phyloP scores from a whole-genome alignment of 148 eudicot species.

The Rheum nobile region DNA sequence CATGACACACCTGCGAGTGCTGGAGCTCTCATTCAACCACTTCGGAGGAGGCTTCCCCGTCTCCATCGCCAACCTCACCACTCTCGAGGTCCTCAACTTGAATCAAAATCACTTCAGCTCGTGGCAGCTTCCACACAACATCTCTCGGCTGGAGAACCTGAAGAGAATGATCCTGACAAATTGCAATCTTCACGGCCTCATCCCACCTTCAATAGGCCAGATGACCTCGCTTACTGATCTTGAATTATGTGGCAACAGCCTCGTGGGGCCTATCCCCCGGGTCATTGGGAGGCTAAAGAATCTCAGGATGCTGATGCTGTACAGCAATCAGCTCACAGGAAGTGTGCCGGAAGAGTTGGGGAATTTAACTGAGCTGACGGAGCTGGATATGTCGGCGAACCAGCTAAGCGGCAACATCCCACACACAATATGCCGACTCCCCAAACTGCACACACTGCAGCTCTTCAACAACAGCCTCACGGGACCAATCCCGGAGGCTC shows the following conservation, averaged over 20 bases:
- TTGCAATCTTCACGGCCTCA: slow-evolving; percentile 38
- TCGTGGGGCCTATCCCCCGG: slow-evolving; percentile 43
- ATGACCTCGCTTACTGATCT: slow-evolving; percentile 75
- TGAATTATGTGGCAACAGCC: slow-evolving; percentile 53
- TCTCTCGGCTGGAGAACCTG: slow-evolving; percentile 31
- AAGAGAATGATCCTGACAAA: slow-evolving; percentile 38
- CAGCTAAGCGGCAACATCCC: slow-evolving; percentile 48
- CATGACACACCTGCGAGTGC: slow-evolving; percentile 32
- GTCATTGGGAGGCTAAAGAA: slow-evolving; percentile 52
- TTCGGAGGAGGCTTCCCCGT: slow-evolving; percentile 61
- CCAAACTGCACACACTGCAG: slow-evolving; percentile 51
- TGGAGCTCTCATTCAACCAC: slow-evolving; percentile 46
- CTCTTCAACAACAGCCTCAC: slow-evolving; percentile 72
- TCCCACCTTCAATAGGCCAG: slow-evolving; percentile 53
- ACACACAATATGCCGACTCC: slow-evolving; percentile 43
- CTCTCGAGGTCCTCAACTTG: slow-evolving; percentile 45
- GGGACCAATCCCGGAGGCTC: slow-evolving; percentile 42
- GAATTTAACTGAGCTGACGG: slow-evolving; percentile 52
- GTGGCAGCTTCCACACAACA: slow-evolving; percentile 53
- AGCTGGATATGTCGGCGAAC: slow-evolving; percentile 67
- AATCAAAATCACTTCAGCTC: slow-evolving; percentile 42
- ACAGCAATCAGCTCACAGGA: slow-evolving; percentile 56
- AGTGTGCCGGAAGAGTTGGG: slow-evolving; percentile 66
- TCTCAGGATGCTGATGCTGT: slow-evolving; percentile 54
- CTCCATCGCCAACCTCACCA: slow-evolving; percentile 48